Evolutionary conservation across 1,284 basidiomycete genomes (phyloP), one percentile per base, ranked within the genome.

Genomic region (Crocinoboletus sp.): DNA sequence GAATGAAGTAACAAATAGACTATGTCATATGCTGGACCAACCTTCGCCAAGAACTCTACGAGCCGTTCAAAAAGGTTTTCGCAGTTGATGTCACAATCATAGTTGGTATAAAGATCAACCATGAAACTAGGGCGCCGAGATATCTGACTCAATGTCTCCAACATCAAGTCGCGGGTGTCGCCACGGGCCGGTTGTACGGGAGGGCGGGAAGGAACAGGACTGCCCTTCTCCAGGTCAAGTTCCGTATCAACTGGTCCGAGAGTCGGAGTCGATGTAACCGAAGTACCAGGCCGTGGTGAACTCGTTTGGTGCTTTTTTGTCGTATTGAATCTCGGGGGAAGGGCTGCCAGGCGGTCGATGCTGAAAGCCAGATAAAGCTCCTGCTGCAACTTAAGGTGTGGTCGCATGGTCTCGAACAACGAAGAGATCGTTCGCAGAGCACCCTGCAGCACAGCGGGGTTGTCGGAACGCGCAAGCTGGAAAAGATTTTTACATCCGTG

Each of bases 401-500:
- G 76, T 5, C 89, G 80, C 80, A 95, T 87, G 4, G 89, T 89
- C 52, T 93, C 86, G 58, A 98, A 88, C 53, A 98, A 77, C 5
- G 89, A 89, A 5, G 88, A 83, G 46, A 94, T 90, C 0, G 90
- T 84, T 20, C 95, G 86, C 29, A 99, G 72, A 23, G 91, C 80
- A 43, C 81, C 73, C 30, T 90, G 82, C 9, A 98, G 76, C 32
- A 99, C 78, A 35, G 77, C 73, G 2, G 80, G 76, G 48, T 92
- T 89, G 54, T 97, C 94, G 5, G 92, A 92, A 30, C 93, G 80
- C 8, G 92, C 93, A 13, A 97, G 79, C 68, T 93, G 86, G 73
- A 99, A 97, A 28, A 99, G 80, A 60, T 89, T 93, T 66, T 96
- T 94, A 76, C 95, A 98, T 0, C 92, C 93, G 46, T 89, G 79